Evolutionary conservation across 73 alveolate genomes (phyloP).

Genomic region (Tetrahymena malaccensis): DNA sequence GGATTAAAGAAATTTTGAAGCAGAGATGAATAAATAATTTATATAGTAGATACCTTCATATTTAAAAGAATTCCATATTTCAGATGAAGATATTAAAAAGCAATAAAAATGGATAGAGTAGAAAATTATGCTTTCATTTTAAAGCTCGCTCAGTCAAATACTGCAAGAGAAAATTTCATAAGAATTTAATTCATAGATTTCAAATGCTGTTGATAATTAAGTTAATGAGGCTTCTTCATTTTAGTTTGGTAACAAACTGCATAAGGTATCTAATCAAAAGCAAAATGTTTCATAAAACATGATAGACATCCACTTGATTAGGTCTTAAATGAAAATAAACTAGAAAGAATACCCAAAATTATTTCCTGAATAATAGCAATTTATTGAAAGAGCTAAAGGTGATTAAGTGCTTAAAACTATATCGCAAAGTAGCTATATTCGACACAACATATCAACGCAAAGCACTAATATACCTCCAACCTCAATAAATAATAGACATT

Average conservation of each 20-base stretch:
- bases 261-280: not conserved
- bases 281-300: not conserved
- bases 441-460: not conserved
- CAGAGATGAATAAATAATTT: not conserved
- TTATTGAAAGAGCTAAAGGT: not conserved
- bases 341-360: not conserved
- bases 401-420: not conserved
- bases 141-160: not conserved
- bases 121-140: not conserved
- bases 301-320: not conserved
- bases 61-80: not conserved
- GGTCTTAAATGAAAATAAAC: not conserved
- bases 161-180: not conserved
- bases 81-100: not conserved
- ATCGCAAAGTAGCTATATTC: not conserved
- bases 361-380: not conserved
- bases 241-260: not conserved
- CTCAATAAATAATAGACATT: not conserved
- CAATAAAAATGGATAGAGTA: not conserved
- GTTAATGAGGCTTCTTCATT: not conserved
- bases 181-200: not conserved
- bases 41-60: not conserved
- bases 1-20: not conserved
- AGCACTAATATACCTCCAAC: not conserved
- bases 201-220: not conserved